These are phyloP conservation scores for Myotisia sp. DNA, from an alignment of 2,329 filamentous ascomycete genomes.

Conservation along the genomic window DNA sequence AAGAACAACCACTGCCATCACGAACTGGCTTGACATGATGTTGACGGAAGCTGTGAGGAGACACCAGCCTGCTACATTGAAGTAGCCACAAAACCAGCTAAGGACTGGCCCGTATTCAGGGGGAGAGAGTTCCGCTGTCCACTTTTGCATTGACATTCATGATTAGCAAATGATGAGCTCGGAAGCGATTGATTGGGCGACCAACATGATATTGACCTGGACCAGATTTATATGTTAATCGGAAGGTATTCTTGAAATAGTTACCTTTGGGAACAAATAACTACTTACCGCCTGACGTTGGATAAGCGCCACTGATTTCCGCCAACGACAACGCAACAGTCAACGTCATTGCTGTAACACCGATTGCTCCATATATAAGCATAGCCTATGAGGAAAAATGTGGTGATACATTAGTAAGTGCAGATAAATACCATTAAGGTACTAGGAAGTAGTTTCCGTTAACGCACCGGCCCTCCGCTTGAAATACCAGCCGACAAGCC, in stretches of 20 bases:
- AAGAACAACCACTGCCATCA: constrained; percentile 1
- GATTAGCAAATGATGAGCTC: neutral
- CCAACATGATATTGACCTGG: constrained; percentile 3
- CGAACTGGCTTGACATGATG: neutral
- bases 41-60: neutral
- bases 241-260: no score
- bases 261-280: no score
- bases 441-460: neutral
- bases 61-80: neutral
- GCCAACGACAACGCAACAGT: constrained; percentile 1
- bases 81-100: constrained; percentile 4
- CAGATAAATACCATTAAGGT: neutral
- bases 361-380: constrained; percentile 2
- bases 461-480: constrained; percentile 1
- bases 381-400: neutral
- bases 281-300: constrained; percentile 1
- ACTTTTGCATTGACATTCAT: neutral
- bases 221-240: no score
- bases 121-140: constrained; percentile 1
- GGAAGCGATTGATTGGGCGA: neutral
- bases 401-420: neutral
- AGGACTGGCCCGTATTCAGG: neutral
- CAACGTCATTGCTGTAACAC: neutral
- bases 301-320: constrained; percentile 3
- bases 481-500: neutral